Percentiles rank a stretch among this genome's conserved stretches.
Conservation (phyloP, 2,329 filamentous ascomycete genomes). For the Westerdykella aurantiaca region DNA sequence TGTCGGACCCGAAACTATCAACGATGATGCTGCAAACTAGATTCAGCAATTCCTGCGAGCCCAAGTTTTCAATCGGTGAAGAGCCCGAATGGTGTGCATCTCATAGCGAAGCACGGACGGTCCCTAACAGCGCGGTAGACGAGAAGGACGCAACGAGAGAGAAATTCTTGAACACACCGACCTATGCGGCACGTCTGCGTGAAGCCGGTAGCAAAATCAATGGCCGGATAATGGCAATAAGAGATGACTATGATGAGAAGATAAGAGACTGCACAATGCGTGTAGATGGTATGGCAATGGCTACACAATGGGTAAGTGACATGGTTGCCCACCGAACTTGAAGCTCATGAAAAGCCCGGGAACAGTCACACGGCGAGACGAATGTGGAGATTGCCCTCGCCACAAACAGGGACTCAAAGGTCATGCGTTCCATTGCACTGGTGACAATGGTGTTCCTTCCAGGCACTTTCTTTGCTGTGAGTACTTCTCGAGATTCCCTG, state of each 20-base stretch:
- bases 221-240: slow-evolving; percentile 7
- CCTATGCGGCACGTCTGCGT: too few species aligned
- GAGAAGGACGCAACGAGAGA: too few species aligned
- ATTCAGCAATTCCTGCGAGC: too few species aligned
- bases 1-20: too few species aligned
- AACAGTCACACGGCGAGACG: slow-evolving; percentile 13
- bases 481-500: not conserved
- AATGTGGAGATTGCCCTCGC: slow-evolving; percentile 16
- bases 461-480: slow-evolving; percentile 19
- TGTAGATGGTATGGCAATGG: slow-evolving; percentile 21
- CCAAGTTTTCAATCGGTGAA: too few species aligned
- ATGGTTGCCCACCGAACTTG: not conserved
- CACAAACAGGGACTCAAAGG: slow-evolving; percentile 12
- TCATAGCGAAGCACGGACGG: too few species aligned
- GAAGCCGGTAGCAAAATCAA: slow-evolving; percentile 9
- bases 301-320: slow-evolving; percentile 17
- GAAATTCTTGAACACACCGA: too few species aligned
- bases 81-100: too few species aligned
- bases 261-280: slow-evolving; percentile 19
- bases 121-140: too few species aligned
- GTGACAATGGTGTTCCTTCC: slow-evolving; percentile 21
- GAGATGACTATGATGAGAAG: slow-evolving; percentile 17
- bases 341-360: too few species aligned
- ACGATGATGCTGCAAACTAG: too few species aligned
- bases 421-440: slow-evolving; percentile 18